Conservation (phyloP, 768 basidiomycete species). For the Mycena chlorophos region DNA sequence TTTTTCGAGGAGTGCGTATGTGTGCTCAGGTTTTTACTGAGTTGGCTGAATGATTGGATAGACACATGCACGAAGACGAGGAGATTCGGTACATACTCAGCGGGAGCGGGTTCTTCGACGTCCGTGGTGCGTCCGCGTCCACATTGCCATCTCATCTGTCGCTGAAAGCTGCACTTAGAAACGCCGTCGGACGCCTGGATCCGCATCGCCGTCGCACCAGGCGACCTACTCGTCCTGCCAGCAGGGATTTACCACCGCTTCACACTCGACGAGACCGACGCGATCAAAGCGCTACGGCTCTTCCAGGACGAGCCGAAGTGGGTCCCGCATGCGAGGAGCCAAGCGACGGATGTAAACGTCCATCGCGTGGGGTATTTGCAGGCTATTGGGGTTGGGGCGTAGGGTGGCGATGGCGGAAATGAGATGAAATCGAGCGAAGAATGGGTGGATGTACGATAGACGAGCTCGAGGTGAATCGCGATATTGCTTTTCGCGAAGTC, state of each 20-base stretch:
- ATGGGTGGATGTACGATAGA: too few species aligned
- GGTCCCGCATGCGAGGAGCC: slow-evolving; percentile 70
- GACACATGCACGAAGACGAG: not conserved
- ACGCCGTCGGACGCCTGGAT: slow-evolving; percentile 73
- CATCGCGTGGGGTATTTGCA: slow-evolving; percentile 65
- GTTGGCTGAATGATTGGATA: not conserved
- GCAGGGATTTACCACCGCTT: slow-evolving; percentile 86
- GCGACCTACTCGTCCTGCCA: slow-evolving; percentile 68
- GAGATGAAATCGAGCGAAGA: too few species aligned
- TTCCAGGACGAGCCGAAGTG: slow-evolving; percentile 96
- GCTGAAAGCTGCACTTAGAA: slow-evolving; percentile 49
- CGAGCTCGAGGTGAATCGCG: too few species aligned
- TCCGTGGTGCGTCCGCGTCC: not conserved
- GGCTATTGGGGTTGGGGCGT: slow-evolving; percentile 46
- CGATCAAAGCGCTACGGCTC: slow-evolving; percentile 73
- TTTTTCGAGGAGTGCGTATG: not conserved
- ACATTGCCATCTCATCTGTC: not conserved
- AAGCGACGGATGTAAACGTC: slow-evolving; percentile 62
- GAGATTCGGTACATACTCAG: not conserved
- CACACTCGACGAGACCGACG: slow-evolving; percentile 75
- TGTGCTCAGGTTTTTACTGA: not conserved
- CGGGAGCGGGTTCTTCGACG: not conserved
- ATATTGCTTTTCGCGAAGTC: too few species aligned
- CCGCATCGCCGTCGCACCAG: slow-evolving; percentile 67
- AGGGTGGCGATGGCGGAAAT: too few species aligned